Evolutionary conservation across 192 early-diverging fungal species (phyloP), one percentile per base, ranked within the genome.

Genomic region (Chytriomyces sp.): DNA sequence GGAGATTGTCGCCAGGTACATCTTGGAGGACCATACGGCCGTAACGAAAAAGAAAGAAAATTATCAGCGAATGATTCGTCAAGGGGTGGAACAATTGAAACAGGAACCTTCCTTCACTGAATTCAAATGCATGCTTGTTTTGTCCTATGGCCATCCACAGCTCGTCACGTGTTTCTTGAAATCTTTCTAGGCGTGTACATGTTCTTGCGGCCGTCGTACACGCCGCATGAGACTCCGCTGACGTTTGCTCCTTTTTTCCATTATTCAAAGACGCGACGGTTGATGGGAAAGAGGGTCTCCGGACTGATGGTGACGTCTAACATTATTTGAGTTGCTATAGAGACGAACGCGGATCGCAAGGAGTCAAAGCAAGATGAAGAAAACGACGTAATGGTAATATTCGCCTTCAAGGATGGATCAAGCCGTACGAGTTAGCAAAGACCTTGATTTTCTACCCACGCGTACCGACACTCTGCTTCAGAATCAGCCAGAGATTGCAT

Each of bases 201-300:
- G 34, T 74, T 74, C 57, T 74, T 74, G 12, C 73, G 10, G 30
- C 73, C 73, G 33, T 74, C 73, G 52, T 62, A 74, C 12, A 64
- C 61, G 63, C 61, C 22, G 39, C 12, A 5, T 56, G 33, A 5
- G 73, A 52, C 36, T 55, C 54, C 30, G n/a, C 53, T 1, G 69
- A 34, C 25, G 52, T 64, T 31, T 22, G 28, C 5, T 30, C 54
- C n/a, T 26, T 40, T 64, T 30, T 64, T 66, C 73, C 73, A 74
- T 19, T 65, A 8, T 6, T 65, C 63, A 64, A 74, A 65, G 53
- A 74, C 31, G 62, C 59, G 63, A 14, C 73, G 44, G 40, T 74
- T 64, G 1, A 74, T 39, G 32, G 73, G 64, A 12, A 64, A 64
- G 7, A 54, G 30, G 10, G 73, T 59, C 30, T 74, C 73, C 14